Evolutionary conservation across 225 moss, liverwort and hornwort species (phyloP).

Genomic region (Pseudisothecium myosuroides): DNA sequence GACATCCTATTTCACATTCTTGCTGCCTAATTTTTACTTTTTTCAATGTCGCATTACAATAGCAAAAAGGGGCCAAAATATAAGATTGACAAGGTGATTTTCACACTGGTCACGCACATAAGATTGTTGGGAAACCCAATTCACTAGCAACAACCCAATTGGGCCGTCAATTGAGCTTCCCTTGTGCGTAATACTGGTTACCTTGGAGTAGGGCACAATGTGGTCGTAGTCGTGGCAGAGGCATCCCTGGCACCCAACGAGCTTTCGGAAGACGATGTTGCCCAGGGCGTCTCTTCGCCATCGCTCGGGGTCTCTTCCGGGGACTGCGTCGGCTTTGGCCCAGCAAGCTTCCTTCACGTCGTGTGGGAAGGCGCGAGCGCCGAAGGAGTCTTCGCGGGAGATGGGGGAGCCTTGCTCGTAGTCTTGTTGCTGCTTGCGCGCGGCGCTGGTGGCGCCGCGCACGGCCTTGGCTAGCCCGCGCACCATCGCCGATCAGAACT

Average conservation of each 20-base stretch:
- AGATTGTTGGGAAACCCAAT: not conserved
- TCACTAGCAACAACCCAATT: not conserved
- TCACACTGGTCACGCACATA: not conserved
- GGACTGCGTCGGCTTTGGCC: conserved; percentile 66
- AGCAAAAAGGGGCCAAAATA: not conserved
- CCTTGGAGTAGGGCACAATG: conserved; percentile 79
- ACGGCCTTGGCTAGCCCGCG: conserved; percentile 65
- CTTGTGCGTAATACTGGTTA: not conserved
- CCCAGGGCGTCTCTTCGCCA: conserved; percentile 88
- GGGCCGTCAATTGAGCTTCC: too few relatives aligned
- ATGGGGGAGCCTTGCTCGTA: conserved; percentile 14
- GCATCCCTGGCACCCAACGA: conserved; percentile 80
- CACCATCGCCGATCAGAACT: conserved; percentile 47
- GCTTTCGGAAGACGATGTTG: conserved; percentile 75
- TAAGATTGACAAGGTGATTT: not conserved
- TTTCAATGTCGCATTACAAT: not conserved
- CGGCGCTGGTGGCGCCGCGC: conserved; percentile 44
- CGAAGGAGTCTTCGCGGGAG: conserved; percentile 15
- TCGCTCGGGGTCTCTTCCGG: conserved; percentile 72
- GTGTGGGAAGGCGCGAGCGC: conserved; percentile 63
- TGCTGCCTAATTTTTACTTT: too few relatives aligned
- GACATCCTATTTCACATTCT: not conserved
- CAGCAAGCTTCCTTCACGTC: conserved; percentile 92
- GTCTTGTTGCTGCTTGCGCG: conserved; percentile 7
- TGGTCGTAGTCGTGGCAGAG: conserved; percentile 92